These are phyloP conservation scores for Aspergillus eucalypticola DNA, from an alignment of 2,329 filamentous ascomycete genomes.

Conservation along the genomic window DNA sequence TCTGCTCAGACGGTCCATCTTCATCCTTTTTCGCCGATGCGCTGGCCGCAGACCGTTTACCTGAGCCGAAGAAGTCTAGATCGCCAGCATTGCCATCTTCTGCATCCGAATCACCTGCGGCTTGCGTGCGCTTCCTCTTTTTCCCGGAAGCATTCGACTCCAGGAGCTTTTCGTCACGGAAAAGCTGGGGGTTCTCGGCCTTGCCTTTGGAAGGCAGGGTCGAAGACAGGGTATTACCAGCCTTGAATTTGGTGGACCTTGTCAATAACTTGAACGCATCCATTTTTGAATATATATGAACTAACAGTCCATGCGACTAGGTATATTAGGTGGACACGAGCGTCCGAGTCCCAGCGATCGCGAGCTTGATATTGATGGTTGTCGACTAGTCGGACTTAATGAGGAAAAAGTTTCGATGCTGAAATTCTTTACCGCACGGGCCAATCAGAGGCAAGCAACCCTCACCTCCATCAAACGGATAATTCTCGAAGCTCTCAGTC, in stretches of 20 bases:
- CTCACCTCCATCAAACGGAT: background rate
- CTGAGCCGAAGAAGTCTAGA: constrained; percentile 41
- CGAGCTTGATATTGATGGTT: constrained; percentile 7
- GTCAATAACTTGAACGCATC: constrained; percentile 50
- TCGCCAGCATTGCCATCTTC: constrained; percentile 23
- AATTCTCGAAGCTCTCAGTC: background rate
- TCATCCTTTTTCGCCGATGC: constrained; percentile 20
- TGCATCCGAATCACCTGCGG: constrained; percentile 17
- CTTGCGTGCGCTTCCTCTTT: constrained; percentile 41
- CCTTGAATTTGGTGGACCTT: constrained; percentile 46
- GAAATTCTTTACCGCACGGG: constrained; percentile 29
- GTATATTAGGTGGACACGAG: background rate
- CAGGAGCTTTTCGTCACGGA: constrained; percentile 34
- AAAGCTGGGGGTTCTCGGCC: constrained; percentile 41
- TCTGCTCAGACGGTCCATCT: constrained; percentile 20
- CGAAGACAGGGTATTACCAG: constrained; percentile 25
- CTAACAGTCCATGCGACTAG: constrained; percentile 9
- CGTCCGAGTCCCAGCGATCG: background rate
- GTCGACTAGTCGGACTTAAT: constrained; percentile 14
- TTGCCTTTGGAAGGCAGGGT: constrained; percentile 44
- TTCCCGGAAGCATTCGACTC: constrained; percentile 26
- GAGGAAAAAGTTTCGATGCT: constrained; percentile 24
- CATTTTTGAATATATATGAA: constrained; percentile 31
- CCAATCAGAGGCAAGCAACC: constrained; percentile 34
- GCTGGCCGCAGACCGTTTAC: constrained; percentile 27